These are phyloP conservation scores for Eruca vesicaria DNA, from an alignment of 441 rosid genomes.

Conservation along the genomic window DNA sequence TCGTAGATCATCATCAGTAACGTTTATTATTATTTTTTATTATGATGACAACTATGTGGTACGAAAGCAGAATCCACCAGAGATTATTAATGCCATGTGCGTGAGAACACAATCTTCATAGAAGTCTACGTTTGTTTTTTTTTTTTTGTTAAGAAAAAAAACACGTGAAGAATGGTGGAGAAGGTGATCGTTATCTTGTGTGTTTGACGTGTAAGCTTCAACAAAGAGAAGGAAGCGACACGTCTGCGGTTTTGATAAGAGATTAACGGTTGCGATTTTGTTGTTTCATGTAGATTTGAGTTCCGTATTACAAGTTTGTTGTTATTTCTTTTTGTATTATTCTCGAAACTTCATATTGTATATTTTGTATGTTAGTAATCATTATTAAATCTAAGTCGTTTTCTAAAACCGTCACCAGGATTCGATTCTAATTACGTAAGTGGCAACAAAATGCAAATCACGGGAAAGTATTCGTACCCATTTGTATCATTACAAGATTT, in stretches of 20 bases:
- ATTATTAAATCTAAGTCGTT: neutral
- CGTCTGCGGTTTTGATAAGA: neutral
- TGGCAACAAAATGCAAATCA: neutral
- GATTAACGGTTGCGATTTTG: slow-evolving; percentile 25
- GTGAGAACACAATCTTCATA: neutral
- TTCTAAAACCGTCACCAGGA: neutral
- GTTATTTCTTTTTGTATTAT: neutral
- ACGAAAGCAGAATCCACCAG: slow-evolving; percentile 23
- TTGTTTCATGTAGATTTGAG: slow-evolving; percentile 23
- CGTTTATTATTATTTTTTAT: slow-evolving; percentile 3
- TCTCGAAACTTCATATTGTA: neutral
- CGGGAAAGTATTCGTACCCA: neutral
- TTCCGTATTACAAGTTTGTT: slow-evolving; percentile 12
- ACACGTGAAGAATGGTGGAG: slow-evolving; percentile 25
- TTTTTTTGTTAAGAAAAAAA: neutral
- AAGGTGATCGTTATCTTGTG: slow-evolving; percentile 15
- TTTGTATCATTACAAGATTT: no score
- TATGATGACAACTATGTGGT: neutral
- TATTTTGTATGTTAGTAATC: neutral
- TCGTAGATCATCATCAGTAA: neutral
- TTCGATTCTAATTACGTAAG: neutral
- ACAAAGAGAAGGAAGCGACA: neutral
- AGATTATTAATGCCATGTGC: slow-evolving; percentile 22
- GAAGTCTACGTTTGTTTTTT: neutral
- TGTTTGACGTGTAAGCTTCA: slow-evolving; percentile 23